Conservation (phyloP, 2,329 filamentous ascomycete species). For the Diaporthe ilicicola region DNA sequence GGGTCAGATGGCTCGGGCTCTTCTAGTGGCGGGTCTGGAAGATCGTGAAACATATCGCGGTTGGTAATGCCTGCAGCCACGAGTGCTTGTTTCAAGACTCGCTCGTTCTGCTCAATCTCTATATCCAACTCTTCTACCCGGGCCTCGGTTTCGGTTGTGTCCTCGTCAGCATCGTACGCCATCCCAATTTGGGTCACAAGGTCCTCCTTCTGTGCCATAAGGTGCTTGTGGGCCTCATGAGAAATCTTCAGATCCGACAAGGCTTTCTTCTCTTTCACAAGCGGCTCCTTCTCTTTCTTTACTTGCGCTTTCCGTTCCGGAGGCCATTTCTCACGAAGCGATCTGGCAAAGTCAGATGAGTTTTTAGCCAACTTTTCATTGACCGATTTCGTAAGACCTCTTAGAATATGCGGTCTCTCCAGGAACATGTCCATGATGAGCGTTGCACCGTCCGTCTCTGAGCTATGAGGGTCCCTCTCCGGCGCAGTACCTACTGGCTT, state of each 20-base stretch:
- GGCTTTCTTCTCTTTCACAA: constrained; percentile 56
- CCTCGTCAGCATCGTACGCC: constrained; percentile 59
- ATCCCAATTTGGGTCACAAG: constrained; percentile 57
- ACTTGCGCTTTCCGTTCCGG: constrained; percentile 56
- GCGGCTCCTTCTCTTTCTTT: constrained; percentile 57
- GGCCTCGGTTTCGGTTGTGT: constrained; percentile 61
- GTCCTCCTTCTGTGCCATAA: constrained; percentile 54
- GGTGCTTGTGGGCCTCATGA: constrained; percentile 51
- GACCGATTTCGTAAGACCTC: constrained; percentile 48
- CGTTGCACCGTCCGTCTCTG: constrained; percentile 42
- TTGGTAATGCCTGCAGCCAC: constrained; percentile 54
- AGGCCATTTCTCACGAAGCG: constrained; percentile 56
- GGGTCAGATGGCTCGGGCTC: constrained; percentile 40
- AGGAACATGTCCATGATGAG: constrained; percentile 48
- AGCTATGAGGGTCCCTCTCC: constrained; percentile 36
- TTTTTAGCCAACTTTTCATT: constrained; percentile 56
- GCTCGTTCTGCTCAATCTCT: constrained; percentile 54
- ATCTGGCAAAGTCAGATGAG: constrained; percentile 54
- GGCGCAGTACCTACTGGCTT: constrained; percentile 30
- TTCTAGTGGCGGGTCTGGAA: constrained; percentile 40
- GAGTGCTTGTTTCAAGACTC: constrained; percentile 50
- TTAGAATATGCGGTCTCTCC: constrained; percentile 43
- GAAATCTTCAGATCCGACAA: constrained; percentile 52
- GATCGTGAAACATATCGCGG: constrained; percentile 48
- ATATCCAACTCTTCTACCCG: constrained; percentile 58